A percentile compares a stretch with the other conserved stretches of the same genome.
Conservation (phyloP, 176 grass and related monocot genomes). For the Aegilops speltoides region DNA sequence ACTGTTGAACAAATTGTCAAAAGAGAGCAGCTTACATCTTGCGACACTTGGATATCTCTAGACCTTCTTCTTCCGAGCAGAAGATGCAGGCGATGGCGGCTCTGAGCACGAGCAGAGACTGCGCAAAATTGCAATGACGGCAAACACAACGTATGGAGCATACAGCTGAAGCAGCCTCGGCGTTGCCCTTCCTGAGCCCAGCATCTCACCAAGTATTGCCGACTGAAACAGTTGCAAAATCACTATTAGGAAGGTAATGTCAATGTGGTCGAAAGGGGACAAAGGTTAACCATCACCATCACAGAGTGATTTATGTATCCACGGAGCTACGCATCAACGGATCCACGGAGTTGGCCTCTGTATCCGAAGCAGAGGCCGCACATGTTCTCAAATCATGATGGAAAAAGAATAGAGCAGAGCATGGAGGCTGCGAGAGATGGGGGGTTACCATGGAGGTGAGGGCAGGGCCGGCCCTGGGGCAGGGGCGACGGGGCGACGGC, state of each 20-base stretch:
- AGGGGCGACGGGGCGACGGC: no score
- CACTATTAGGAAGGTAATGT: neutral
- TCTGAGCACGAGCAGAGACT: constrained; percentile 30
- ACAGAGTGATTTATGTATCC: no score
- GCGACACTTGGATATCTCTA: constrained; percentile 2
- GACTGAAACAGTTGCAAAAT: constrained; percentile 40
- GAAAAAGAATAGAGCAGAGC: no score
- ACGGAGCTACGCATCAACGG: neutral
- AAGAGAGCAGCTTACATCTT: neutral
- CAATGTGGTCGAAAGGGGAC: neutral
- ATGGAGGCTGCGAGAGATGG: neutral
- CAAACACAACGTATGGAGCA: constrained; percentile 40
- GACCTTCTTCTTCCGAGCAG: constrained; percentile 54
- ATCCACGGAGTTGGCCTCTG: neutral
- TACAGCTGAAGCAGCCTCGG: constrained; percentile 60
- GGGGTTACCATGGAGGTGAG: constrained; percentile 57
- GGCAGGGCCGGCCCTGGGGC: no score
- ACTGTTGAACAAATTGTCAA: neutral
- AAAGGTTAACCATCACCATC: neutral
- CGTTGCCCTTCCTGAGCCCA: constrained; percentile 64
- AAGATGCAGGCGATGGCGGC: neutral
- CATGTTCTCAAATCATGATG: neutral
- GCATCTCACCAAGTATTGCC: constrained; percentile 54
- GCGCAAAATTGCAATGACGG: constrained; percentile 38
- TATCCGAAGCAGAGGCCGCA: neutral